Evolutionary conservation across 192 early-diverging fungal genomes (phyloP), one percentile per base, ranked within the genome.

Genomic region (Backusella australiensis): DNA sequence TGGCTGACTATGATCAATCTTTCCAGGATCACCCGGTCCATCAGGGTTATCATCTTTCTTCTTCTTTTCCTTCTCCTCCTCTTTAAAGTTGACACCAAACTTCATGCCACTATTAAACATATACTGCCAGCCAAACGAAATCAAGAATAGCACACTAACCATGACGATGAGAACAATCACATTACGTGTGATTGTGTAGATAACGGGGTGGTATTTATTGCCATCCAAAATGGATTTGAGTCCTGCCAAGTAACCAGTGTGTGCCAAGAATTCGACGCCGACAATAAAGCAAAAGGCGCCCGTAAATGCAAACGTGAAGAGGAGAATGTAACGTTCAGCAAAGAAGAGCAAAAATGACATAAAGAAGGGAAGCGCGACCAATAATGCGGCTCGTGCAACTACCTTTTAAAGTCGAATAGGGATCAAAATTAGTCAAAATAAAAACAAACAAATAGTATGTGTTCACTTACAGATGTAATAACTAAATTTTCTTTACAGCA

Each of bases 401-500:
- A 8, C 34, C 41, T 38, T 44, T 49, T 21, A 15, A 34, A 6
- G 0, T 42, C 11, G 36, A 15, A 32, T 32, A 29, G 15, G 19
- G 34, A 34, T 49, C 46, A 49, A 59, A 59, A 23, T 59, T 23
- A 23, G 53, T 8, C 17, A 59, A 59, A 32, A 59, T 59, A 26
- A 59, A 59, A 59, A 59, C n/a, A 23, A 21, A 59, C 8, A 59
- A 49, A 49, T 49, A 11, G 11, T 19, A 3, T 59, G 53, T 7
- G 29, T n/a, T 9, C 53, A 63, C 63, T 71, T 35, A 73, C 71
- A 35, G 52, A 41, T 6, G 34, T 14, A 9, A 84, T 84, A 3
- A 84, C 65, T 32, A 77, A 32, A 42, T 81, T 72, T 46, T 72
- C 42, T 44, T 72, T 75, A 52, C 79, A 78, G 6, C 68, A 75